Base-by-base conservation (phyloP, 129 eudicot genomes). In the Flaveria robusta region DNA sequence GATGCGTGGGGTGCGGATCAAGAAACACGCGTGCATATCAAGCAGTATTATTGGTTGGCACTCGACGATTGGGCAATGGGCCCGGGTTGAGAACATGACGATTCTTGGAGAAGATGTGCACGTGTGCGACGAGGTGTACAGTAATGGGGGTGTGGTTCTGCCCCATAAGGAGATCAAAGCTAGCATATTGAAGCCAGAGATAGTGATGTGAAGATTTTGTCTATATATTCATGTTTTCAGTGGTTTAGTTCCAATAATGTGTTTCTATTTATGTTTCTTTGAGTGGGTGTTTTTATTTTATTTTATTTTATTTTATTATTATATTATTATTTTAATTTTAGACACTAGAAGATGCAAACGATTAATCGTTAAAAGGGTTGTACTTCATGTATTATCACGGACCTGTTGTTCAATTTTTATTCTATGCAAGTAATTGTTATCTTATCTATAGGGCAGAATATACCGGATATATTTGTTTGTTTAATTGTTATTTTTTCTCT, bases 51-150 rank as follows among this genome's bases (percentile, higher is more conserved):
- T 93, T 3, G 98, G 98, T 10, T 93, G 98, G 98, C 98, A 93
- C 59, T 93, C 98, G 41, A 93, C 98, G 3, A 92, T 93, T 4
- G 98, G 98, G 2, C 95, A 87, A 34, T 93, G 98, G 98, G 95
- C 98, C 34, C 88, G 98, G 13, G 97, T 93, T n/a, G 98, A 93
- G 78, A 93, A 93, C 80, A 93, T 93, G 98, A 93, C 98, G 41
- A 89, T 93, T 62, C 88, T 93, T 5, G 98, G 98, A 43, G 98
- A 93, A 78, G 97, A 93, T 39, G 98, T 93, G 77, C 98, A 90
- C 74, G 96, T 93, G 46, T 83, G 90, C 58, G 98, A 93, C 50
- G 98, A 93, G 75, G 83, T 93, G 52, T 93, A 93, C 81, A 90
- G 96, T 72, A 93, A 93, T 74, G 98, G 98, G 8, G 98, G 97